A percentile compares a stretch with the other conserved stretches of the same genome.
Conservation (phyloP, 371 early-diverging fungal species). For the Blakeslea trispora region DNA sequence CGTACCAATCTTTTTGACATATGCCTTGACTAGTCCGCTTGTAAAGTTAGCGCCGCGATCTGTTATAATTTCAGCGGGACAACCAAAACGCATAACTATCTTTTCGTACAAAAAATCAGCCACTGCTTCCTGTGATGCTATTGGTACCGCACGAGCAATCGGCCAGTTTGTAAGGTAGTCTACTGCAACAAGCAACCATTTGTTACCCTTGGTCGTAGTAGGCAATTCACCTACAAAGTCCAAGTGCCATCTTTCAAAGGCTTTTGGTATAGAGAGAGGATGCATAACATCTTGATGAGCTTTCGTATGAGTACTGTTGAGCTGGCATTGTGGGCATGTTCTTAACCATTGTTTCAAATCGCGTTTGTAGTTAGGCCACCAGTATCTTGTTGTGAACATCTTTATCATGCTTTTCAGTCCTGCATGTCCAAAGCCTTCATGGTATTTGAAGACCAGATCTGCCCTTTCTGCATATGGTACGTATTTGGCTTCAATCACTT, state of each 20-base stretch:
- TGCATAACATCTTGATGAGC: conserved; percentile 7
- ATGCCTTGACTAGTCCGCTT: background rate
- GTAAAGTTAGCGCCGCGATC: conserved; percentile 30
- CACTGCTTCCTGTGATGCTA: conserved; percentile 21
- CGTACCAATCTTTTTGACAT: conserved; percentile 4
- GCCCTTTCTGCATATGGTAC: conserved; percentile 4
- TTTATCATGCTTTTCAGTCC: conserved; percentile 9
- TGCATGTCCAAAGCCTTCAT: conserved; percentile 19
- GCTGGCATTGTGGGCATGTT: conserved; percentile 1
- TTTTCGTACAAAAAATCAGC: conserved; percentile 31
- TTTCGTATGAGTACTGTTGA: background rate
- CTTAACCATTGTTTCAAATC: conserved; percentile 17
- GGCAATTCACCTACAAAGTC: conserved; percentile 17
- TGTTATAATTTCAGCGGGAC: conserved; percentile 28
- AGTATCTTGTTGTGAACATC: background rate
- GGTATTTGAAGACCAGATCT: conserved; percentile 10
- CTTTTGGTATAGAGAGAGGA: conserved; percentile 10
- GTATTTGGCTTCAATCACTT: background rate
- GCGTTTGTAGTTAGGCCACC: conserved; percentile 5
- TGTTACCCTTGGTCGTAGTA: conserved; percentile 17
- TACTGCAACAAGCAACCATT: conserved; percentile 35
- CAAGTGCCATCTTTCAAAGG: conserved; percentile 24
- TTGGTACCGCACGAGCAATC: conserved; percentile 22
- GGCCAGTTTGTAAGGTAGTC: conserved; percentile 49
- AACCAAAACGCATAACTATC: conserved; percentile 36